These are phyloP conservation scores for Chlorella ohadii DNA, from an alignment of 139 green algal genomes.

Conservation along the genomic window DNA sequence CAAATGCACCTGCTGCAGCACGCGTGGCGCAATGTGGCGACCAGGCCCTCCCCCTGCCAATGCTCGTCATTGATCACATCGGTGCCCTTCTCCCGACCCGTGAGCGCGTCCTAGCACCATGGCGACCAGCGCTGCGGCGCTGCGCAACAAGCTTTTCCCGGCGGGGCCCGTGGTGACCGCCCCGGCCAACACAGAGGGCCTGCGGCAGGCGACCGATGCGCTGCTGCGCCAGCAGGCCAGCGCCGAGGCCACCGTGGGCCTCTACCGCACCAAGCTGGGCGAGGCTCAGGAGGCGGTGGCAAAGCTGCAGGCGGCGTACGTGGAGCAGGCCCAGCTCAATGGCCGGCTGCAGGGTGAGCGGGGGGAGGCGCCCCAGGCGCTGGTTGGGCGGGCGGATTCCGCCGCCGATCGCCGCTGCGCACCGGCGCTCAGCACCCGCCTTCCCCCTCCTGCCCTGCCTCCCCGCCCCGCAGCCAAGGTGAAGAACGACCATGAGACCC, in stretches of 20 bases:
- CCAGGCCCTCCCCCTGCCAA: too few species aligned
- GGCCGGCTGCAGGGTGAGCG: slow-evolving; percentile 15
- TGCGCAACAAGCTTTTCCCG: slow-evolving; percentile 17
- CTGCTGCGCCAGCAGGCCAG: slow-evolving; percentile 25
- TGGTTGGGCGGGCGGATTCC: too few species aligned
- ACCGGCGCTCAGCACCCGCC: neutral
- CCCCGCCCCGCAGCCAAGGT: slow-evolving; percentile 2
- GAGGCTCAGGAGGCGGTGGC: slow-evolving; percentile 5
- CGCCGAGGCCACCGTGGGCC: neutral
- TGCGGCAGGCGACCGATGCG: slow-evolving; percentile 29
- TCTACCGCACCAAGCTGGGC: slow-evolving; percentile 33
- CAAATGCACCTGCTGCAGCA: too few species aligned
- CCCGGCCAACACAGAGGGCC: slow-evolving; percentile 12
- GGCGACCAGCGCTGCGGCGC: neutral
- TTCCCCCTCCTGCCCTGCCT: neutral
- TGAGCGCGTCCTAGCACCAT: neutral
- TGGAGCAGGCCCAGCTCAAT: slow-evolving; percentile 25
- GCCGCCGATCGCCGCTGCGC: too few species aligned
- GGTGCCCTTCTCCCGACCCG: neutral
- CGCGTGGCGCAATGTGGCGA: too few species aligned
- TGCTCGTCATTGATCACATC: neutral
- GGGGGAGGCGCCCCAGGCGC: neutral
- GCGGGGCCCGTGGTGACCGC: neutral
- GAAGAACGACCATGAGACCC: slow-evolving; percentile 11
- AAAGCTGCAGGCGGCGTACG: slow-evolving; percentile 36